These are phyloP conservation scores for Lotus japonicus DNA, from an alignment of 306 rosid species.

Conservation along the genomic window DNA sequence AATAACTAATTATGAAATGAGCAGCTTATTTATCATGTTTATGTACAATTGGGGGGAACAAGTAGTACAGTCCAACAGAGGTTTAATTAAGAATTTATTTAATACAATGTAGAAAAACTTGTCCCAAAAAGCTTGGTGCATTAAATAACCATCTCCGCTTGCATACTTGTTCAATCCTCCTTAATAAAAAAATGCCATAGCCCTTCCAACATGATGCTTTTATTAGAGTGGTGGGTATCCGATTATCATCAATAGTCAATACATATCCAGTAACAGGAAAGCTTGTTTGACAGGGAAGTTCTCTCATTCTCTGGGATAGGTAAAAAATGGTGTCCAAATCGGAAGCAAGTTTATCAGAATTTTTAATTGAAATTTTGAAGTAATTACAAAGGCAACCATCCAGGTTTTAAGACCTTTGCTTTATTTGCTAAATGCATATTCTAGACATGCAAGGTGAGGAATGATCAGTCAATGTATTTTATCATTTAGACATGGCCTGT, in stretches of 20 bases:
- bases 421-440: neutral
- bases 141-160: neutral
- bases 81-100: neutral
- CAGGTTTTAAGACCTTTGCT: neutral
- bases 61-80: neutral
- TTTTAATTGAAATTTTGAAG: neutral
- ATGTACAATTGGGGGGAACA: neutral
- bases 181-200: too few relatives aligned
- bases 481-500: neutral
- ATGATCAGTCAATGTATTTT: neutral
- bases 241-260: too few relatives aligned
- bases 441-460: neutral
- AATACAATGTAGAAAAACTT: neutral
- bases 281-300: neutral
- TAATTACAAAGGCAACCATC: neutral
- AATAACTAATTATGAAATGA: neutral
- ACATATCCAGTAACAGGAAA: too few relatives aligned
- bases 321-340: neutral
- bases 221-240: too few relatives aligned
- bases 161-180: too few relatives aligned
- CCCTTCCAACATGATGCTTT: too few relatives aligned
- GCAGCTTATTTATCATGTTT: neutral
- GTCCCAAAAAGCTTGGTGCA: constrained; percentile 2
- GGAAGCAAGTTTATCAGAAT: neutral
- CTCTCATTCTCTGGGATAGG: neutral